These are phyloP conservation scores for Cucumis hystrix DNA, from an alignment of 306 rosid genomes.

Conservation along the genomic window DNA sequence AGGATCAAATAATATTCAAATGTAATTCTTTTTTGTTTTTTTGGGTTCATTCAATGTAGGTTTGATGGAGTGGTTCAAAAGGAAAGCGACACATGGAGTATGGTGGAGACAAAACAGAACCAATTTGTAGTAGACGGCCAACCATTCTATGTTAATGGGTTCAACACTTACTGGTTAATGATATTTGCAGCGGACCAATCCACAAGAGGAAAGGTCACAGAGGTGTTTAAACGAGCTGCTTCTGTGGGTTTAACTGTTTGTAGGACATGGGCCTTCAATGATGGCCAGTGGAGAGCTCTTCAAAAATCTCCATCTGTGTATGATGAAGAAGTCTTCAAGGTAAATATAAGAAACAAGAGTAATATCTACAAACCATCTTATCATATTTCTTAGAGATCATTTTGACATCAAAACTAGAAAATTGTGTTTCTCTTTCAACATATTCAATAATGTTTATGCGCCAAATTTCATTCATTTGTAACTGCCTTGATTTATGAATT, in stretches of 20 bases:
- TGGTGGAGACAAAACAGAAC: conserved; percentile 79
- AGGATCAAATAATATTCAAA: background rate
- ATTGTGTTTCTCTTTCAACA: background rate
- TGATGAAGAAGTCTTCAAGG: conserved; percentile 81
- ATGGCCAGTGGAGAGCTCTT: conserved; percentile 94
- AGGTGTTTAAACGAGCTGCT: conserved; percentile 60
- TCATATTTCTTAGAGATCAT: background rate
- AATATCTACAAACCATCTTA: background rate
- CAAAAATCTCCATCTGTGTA: conserved; percentile 72
- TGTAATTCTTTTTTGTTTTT: no score
- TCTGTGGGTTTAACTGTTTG: conserved; percentile 76
- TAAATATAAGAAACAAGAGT: background rate
- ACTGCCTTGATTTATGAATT: background rate
- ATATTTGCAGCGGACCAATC: conserved; percentile 81
- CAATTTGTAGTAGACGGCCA: conserved; percentile 64
- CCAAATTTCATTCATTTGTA: background rate
- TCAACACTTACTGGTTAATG: conserved; percentile 96
- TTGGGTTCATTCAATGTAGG: background rate
- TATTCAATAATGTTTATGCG: background rate
- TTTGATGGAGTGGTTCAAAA: conserved; percentile 1
- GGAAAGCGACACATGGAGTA: conserved; percentile 40
- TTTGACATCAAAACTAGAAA: background rate
- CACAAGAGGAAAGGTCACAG: conserved; percentile 74
- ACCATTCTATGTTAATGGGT: conserved; percentile 87
- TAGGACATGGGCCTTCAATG: conserved; percentile 97